Evolutionary conservation across 2,329 filamentous ascomycete species (phyloP).

Genomic region (Colletotrichum sp.): DNA sequence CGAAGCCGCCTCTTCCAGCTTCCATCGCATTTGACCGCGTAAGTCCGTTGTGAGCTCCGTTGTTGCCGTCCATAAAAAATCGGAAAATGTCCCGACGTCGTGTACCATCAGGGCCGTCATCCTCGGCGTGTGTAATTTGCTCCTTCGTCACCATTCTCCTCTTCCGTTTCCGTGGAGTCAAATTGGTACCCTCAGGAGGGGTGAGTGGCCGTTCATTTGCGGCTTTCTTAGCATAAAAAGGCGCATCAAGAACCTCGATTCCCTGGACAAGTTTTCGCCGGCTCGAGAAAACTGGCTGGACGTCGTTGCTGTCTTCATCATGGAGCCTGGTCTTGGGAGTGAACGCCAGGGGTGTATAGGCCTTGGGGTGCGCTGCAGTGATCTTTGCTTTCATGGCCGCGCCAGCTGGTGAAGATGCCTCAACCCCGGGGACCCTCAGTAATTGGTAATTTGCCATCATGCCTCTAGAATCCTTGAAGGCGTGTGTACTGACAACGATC

Average conservation of each 20-base stretch:
- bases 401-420: conserved; percentile 47
- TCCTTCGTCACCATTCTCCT: conserved; percentile 13
- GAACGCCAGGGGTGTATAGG: conserved; percentile 46
- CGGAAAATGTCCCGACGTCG: conserved; percentile 16
- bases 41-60: neutral
- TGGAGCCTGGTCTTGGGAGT: conserved; percentile 26
- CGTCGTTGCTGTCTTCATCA: conserved; percentile 23
- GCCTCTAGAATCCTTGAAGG: conserved; percentile 45
- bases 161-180: conserved; percentile 10
- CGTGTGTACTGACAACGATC: conserved; percentile 47
- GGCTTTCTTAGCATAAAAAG: conserved; percentile 46
- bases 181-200: neutral
- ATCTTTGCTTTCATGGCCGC: conserved; percentile 50
- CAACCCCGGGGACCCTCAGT: conserved; percentile 44
- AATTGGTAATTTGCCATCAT: conserved; percentile 49
- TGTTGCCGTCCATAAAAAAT: conserved; percentile 5
- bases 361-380: conserved; percentile 43
- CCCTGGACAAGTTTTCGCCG: conserved; percentile 39
- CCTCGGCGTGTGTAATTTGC: conserved; percentile 9
- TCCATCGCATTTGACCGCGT: neutral
- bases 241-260: conserved; percentile 55
- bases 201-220: conserved; percentile 7
- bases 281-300: conserved; percentile 22
- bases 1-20: neutral
- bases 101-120: conserved; percentile 1